Conservation (phyloP, 2,329 filamentous ascomycete species). For the Apiospora aurea region DNA sequence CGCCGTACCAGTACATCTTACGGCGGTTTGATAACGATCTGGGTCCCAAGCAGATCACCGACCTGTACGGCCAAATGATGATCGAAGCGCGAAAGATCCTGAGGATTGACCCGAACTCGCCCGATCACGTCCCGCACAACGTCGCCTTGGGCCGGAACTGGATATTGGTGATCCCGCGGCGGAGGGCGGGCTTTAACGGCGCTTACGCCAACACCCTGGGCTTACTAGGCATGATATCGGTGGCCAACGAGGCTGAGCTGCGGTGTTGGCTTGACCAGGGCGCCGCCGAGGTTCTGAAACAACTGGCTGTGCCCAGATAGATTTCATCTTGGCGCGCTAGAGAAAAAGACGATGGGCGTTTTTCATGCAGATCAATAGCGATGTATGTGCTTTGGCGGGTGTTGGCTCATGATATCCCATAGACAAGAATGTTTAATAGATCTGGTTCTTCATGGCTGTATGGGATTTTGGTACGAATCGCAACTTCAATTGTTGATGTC, state of each 20-base stretch:
- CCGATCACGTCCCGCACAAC: constrained; percentile 49
- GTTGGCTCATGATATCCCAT: constrained; percentile 16
- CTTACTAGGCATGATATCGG: constrained; percentile 55
- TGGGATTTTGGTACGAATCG: not conserved
- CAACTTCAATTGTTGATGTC: not conserved
- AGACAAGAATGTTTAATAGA: constrained; percentile 21
- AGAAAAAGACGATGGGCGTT: not conserved
- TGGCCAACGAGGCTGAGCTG: constrained; percentile 42
- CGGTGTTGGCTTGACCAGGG: constrained; percentile 48
- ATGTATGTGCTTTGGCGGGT: constrained; percentile 1
- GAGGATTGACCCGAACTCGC: constrained; percentile 23
- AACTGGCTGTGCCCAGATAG: constrained; percentile 43
- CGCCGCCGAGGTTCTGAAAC: constrained; percentile 43
- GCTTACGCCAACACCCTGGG: constrained; percentile 53
- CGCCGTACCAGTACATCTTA: constrained; percentile 47
- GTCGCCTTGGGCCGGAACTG: constrained; percentile 51
- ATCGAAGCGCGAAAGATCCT: constrained; percentile 30
- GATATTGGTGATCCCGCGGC: constrained; percentile 56
- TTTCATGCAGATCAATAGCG: not conserved
- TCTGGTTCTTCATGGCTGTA: constrained; percentile 14
- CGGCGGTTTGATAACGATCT: constrained; percentile 40
- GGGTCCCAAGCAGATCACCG: constrained; percentile 31
- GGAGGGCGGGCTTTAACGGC: constrained; percentile 42
- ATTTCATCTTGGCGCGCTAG: not conserved
- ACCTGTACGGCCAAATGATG: constrained; percentile 39